Evolutionary conservation across 331 rosid species (phyloP), one percentile per base, ranked within the genome.

Genomic region (Quercus lobata): DNA sequence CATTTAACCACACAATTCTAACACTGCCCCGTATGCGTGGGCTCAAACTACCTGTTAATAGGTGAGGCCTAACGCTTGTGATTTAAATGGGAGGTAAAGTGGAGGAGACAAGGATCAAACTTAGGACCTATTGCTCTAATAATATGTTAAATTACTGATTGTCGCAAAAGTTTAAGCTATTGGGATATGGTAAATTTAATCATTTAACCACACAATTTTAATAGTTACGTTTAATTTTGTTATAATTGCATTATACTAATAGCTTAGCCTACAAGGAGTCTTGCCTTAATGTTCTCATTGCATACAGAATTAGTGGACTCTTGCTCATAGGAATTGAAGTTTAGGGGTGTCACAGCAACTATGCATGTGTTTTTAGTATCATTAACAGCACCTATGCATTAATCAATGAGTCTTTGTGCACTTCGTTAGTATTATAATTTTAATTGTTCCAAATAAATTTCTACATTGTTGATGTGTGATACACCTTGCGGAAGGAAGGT

Each of bases 401-500:
- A 41, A 41, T 41, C 46, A 41, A 41, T 8, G 12, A 41, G 12
- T 41, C 46, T 8, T 11, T 66, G 18, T 53, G 18, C 14, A 54
- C 30, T 73, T 66, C 29, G 19, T 6, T 55, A 24, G 41, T 49
- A 55, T 75, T 71, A 57, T 80, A 54, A 74, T 44, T 22, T 10
- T n/a, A 65, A 65, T 16, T 32, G 34, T 71, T 73, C 71, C 58
- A 54, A 58, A 78, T 19, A n/a, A 30, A 56, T 46, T 71, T 66
- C 52, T 49, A 19, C 46, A 37, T 76, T 57, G 4, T 18, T 12
- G 83, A 56, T 78, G 61, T 57, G 71, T 46, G 55, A 71, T 55
- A 17, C 73, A 56, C 68, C 68, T 16, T 55, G 60, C 37, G 21
- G 75, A 69, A 58, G 78, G 58, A 69, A 75, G 74, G 52, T 29